phyloP scores from a whole-genome alignment of 805 yeast species.

The Cyberlindnera amylophila region DNA sequence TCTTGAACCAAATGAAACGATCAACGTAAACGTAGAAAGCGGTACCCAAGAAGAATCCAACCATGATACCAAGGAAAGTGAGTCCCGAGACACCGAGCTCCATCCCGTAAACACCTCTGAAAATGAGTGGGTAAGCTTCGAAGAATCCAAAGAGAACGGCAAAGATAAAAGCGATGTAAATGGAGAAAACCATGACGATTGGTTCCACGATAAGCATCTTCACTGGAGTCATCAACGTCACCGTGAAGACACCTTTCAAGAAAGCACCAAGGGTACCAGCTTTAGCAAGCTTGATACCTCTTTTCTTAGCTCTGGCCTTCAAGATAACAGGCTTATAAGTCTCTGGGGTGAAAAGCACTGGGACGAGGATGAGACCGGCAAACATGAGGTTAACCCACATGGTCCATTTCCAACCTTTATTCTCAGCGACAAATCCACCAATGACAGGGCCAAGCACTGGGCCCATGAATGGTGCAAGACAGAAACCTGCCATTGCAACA shows the following conservation, averaged over 20 bases:
- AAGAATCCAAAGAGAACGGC: conserved; percentile 78
- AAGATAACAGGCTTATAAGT: conserved; percentile 69
- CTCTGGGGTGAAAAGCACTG: conserved; percentile 52
- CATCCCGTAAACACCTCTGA: conserved; percentile 62
- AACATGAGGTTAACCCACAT: conserved; percentile 70
- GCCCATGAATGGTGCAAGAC: conserved; percentile 76
- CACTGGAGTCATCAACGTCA: conserved; percentile 58
- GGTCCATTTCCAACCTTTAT: conserved; percentile 67
- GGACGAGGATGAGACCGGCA: conserved; percentile 49
- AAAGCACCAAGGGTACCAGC: conserved; percentile 34
- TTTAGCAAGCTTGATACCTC: conserved; percentile 48
- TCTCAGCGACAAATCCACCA: conserved; percentile 63
- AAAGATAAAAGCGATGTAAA: conserved; percentile 70
- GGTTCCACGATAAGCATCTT: conserved; percentile 73
- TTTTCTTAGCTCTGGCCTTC: conserved; percentile 53
- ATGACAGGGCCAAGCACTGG: conserved; percentile 75
- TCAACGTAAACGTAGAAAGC: conserved; percentile 47
- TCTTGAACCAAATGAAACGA: conserved; percentile 46
- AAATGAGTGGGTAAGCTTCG: conserved; percentile 74
- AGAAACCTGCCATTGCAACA: conserved; percentile 72
- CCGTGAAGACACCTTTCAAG: conserved; percentile 42
- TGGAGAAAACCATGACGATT: conserved; percentile 63
- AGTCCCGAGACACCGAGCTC: conserved; percentile 58
- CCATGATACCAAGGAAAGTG: conserved; percentile 67
- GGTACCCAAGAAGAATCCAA: conserved; percentile 61